These are phyloP conservation scores for Dryas alaskensis DNA, from an alignment of 306 rosid genomes.

Conservation along the genomic window DNA sequence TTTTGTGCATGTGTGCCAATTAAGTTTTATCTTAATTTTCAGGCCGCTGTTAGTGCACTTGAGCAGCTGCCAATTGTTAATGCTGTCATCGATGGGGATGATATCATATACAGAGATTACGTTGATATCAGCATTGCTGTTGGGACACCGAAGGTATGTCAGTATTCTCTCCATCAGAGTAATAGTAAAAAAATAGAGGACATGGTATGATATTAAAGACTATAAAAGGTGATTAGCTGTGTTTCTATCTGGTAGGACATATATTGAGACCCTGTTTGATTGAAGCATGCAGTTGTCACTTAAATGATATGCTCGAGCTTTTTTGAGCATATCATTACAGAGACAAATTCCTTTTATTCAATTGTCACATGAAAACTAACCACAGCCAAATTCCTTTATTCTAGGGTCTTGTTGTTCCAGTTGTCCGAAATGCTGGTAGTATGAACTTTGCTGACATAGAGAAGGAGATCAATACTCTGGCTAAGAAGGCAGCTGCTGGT, in stretches of 20 bases:
- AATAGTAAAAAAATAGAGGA: no score
- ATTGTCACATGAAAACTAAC: slow-evolving; percentile 1
- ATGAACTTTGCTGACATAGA: slow-evolving; percentile 50
- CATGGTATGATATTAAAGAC: no score
- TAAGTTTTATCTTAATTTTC: slow-evolving; percentile 21
- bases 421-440: slow-evolving; percentile 37
- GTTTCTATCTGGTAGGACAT: no score
- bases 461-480: slow-evolving; percentile 48
- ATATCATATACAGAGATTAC: slow-evolving; percentile 59
- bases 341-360: not conserved
- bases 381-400: not conserved
- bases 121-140: slow-evolving; percentile 65
- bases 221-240: no score
- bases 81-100: slow-evolving; percentile 72
- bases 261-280: no score
- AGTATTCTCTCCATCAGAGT: not conserved
- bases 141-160: slow-evolving; percentile 56
- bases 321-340: no score
- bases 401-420: slow-evolving; percentile 52
- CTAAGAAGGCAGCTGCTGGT: slow-evolving; percentile 51
- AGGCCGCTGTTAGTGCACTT: slow-evolving; percentile 66
- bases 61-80: slow-evolving; percentile 54
- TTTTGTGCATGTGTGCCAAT: not conserved
- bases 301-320: no score
- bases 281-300: no score